phyloP scores from a whole-genome alignment of 1,139 yeast genomes.

The Pichia sp. region DNA sequence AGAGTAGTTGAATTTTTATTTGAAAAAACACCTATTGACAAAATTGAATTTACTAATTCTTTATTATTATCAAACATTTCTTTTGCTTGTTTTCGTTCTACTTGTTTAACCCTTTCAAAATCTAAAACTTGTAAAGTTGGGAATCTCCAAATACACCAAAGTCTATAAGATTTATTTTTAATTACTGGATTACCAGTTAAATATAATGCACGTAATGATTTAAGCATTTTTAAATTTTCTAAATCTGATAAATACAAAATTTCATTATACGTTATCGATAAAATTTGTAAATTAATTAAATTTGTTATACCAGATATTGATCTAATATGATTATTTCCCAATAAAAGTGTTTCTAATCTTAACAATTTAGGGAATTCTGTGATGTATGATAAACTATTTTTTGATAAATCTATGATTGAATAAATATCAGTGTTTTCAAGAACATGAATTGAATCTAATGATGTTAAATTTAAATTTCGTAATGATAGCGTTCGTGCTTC shows the following conservation, averaged over 20 bases:
- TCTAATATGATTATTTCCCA: conserved; percentile 54
- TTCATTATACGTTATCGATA: conserved; percentile 51
- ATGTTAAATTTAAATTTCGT: conserved; percentile 23
- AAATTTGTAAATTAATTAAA: conserved; percentile 33
- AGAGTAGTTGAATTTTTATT: too few relatives aligned
- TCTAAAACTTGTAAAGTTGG: conserved; percentile 65
- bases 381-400: conserved; percentile 54
- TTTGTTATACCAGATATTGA: conserved; percentile 7
- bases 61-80: conserved; percentile 41
- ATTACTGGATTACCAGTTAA: conserved; percentile 60
- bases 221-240: conserved; percentile 33
- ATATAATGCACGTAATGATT: conserved; percentile 41
- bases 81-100: conserved; percentile 44
- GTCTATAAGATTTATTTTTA: conserved; percentile 49
- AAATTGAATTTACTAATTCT: conserved; percentile 9
- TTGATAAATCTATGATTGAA: conserved; percentile 59
- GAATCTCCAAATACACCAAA: conserved; percentile 50
- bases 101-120: conserved; percentile 50
- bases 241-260: conserved; percentile 39
- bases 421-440: conserved; percentile 31
- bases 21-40: conserved; percentile 6
- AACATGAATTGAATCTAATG: conserved; percentile 17
- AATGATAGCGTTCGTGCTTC: conserved; percentile 40
- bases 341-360: conserved; percentile 44
- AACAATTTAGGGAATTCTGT: conserved; percentile 44